Conservation (phyloP, 768 basidiomycete genomes). For the Rhizopogon vulgaris region DNA sequence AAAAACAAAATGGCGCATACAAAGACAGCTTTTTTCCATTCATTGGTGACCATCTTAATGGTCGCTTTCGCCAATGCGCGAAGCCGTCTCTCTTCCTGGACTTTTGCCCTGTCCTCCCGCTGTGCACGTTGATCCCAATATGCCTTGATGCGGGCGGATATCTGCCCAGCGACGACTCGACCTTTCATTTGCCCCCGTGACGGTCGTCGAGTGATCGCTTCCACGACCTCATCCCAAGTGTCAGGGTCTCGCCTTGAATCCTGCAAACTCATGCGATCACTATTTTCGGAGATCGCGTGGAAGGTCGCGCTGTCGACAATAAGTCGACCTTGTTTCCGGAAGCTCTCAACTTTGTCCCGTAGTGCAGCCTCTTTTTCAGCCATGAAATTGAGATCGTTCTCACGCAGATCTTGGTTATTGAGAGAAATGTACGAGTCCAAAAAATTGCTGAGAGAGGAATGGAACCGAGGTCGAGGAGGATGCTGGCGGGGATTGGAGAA, state of each 20-base stretch:
- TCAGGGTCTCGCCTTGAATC: constrained; percentile 32
- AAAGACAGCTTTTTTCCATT: constrained; percentile 87
- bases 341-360: constrained; percentile 34
- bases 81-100: constrained; percentile 62
- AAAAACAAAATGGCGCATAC: constrained; percentile 37
- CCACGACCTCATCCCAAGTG: constrained; percentile 55
- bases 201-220: constrained; percentile 31
- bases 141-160: constrained; percentile 59
- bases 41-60: constrained; percentile 58
- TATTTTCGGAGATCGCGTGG: not conserved
- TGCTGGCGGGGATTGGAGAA: constrained; percentile 65
- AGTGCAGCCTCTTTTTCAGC: constrained; percentile 40
- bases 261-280: not conserved
- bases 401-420: constrained; percentile 42
- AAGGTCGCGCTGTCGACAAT: constrained; percentile 29
- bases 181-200: constrained; percentile 19
- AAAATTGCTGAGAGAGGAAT: constrained; percentile 48
- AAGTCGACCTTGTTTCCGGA: constrained; percentile 45
- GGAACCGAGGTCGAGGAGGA: constrained; percentile 46
- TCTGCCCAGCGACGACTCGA: constrained; percentile 41
- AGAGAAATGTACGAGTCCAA: constrained; percentile 58
- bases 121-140: constrained; percentile 72
- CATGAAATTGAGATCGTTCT: constrained; percentile 29
- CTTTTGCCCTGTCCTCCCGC: constrained; percentile 52
- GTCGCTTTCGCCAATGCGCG: constrained; percentile 66